Evolutionary conservation across 1,284 basidiomycete species (phyloP).

Genomic region (Gastroboletus turbinatus): DNA sequence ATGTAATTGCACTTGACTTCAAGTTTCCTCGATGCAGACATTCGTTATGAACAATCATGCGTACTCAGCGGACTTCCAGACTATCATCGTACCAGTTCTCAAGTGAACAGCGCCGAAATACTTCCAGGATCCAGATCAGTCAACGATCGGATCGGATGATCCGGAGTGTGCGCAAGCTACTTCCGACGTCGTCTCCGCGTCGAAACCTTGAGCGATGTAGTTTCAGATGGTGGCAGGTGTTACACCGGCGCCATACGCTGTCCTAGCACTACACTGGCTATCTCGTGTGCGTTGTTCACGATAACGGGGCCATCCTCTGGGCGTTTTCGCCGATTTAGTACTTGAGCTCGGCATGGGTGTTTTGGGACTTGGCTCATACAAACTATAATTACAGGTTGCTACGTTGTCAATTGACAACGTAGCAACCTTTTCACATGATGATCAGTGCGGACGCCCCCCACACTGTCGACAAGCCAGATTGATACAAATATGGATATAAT

Average conservation of each 20-base stretch:
- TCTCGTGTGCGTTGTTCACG: background rate
- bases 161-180: background rate
- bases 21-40: background rate
- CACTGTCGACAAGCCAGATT: background rate
- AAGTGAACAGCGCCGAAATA: background rate
- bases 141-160: background rate
- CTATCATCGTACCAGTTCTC: background rate
- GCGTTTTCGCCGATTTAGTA: no score
- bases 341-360: background rate
- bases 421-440: no score
- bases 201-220: background rate
- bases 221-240: no score
- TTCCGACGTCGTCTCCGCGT: background rate
- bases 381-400: no score
- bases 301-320: background rate
- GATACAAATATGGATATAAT: background rate
- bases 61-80: background rate
- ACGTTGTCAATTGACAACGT: no score
- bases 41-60: background rate
- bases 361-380: no score
- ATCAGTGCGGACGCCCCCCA: no score
- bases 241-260: no score
- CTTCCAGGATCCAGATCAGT: background rate
- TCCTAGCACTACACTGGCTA: background rate
- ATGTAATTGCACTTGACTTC: background rate